phyloP scores from a whole-genome alignment of 148 eudicot species.

The Fagopyrum tataricum region DNA sequence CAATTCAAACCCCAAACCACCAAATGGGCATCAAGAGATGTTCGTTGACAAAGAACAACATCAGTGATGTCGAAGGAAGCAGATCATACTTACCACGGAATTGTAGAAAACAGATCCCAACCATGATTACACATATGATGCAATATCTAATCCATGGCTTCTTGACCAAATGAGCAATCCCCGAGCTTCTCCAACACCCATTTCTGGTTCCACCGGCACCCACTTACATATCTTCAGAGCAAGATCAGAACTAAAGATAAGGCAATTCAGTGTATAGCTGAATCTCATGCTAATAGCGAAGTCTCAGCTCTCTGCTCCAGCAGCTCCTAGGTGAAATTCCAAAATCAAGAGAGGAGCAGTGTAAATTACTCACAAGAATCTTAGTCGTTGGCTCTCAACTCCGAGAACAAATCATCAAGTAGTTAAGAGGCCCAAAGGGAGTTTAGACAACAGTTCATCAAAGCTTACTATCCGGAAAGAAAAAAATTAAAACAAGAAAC shows the following conservation, averaged over 20 bases:
- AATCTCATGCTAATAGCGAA: conserved; percentile 44
- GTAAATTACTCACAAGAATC: conserved; percentile 33
- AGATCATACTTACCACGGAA: neutral
- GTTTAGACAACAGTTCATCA: neutral
- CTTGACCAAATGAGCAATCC: conserved; percentile 91
- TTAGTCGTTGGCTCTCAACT: conserved; percentile 51
- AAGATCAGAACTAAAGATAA: conserved; percentile 21
- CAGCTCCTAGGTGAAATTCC: conserved; percentile 35
- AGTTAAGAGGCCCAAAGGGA: neutral
- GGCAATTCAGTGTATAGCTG: conserved; percentile 49
- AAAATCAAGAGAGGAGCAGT: conserved; percentile 32
- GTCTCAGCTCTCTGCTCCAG: conserved; percentile 48
- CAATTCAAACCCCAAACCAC: neutral
- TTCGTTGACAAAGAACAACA: neutral
- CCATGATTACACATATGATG: conserved; percentile 60
- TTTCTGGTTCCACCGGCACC: conserved; percentile 80
- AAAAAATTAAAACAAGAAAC: too few species aligned
- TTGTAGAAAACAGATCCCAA: conserved; percentile 63
- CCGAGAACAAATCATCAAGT: conserved; percentile 23
- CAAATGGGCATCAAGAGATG: neutral
- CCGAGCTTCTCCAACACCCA: conserved; percentile 78
- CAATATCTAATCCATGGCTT: conserved; percentile 84
- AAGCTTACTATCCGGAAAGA: too few species aligned
- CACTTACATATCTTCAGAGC: conserved; percentile 17
- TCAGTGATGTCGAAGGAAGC: neutral